Evolutionary conservation across 768 basidiomycete species (phyloP).

Genomic region (Suillus variegatus): DNA sequence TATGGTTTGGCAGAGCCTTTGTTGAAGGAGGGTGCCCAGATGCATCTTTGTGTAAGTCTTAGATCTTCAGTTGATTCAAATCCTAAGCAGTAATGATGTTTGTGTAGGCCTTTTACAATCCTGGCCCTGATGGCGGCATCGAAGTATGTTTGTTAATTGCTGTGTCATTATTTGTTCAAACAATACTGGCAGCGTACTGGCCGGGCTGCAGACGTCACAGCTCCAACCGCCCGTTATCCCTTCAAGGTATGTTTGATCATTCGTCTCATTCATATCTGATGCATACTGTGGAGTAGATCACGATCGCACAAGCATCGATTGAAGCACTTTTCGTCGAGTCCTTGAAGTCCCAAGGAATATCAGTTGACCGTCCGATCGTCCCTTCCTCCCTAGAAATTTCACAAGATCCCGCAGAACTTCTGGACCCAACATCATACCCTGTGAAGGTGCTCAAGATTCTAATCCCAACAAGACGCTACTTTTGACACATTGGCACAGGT

Average conservation of each 20-base stretch:
- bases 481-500: constrained; percentile 3
- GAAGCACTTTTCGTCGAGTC: constrained; percentile 45
- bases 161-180: not conserved
- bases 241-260: constrained; percentile 53
- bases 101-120: constrained; percentile 73
- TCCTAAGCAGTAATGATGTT: not conserved
- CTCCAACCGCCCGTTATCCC: constrained; percentile 65
- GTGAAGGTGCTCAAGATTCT: constrained; percentile 27
- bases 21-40: constrained; percentile 62
- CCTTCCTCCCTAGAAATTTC: constrained; percentile 35
- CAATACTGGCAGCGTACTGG: constrained; percentile 51
- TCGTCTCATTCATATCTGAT: not conserved
- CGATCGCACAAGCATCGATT: constrained; percentile 44
- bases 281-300: constrained; percentile 24
- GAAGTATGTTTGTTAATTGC: constrained; percentile 39
- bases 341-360: constrained; percentile 29
- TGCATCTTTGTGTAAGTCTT: constrained; percentile 64
- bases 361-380: constrained; percentile 37
- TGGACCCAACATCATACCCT: constrained; percentile 28
- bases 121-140: constrained; percentile 58
- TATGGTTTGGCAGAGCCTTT: constrained; percentile 74
- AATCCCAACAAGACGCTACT: not conserved
- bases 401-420: constrained; percentile 40
- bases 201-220: constrained; percentile 61
- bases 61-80: not conserved